Evolutionary conservation across 1,284 basidiomycete genomes (phyloP).

Genomic region (Somion occarium): DNA sequence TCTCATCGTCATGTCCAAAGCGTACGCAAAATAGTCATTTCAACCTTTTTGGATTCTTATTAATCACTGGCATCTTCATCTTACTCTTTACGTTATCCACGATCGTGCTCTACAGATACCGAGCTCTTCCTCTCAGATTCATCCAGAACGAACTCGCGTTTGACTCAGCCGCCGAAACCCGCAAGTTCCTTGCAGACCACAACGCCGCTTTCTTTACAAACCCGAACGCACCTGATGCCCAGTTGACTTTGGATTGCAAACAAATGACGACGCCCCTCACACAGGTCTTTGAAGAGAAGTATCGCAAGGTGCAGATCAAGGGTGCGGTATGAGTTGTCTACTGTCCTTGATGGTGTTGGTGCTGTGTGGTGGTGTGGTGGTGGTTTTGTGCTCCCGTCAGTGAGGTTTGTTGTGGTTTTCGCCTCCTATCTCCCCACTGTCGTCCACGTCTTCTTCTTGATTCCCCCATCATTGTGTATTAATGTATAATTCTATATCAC

Average conservation of each 20-base stretch:
- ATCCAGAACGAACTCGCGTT: slow-evolving; percentile 84
- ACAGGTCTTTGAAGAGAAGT: slow-evolving; percentile 67
- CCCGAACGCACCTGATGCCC: slow-evolving; percentile 49
- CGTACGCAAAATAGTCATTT: too few species aligned
- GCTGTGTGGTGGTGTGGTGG: too few species aligned
- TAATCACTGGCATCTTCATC: slow-evolving; percentile 1
- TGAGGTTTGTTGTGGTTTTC: too few species aligned
- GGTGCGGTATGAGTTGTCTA: slow-evolving; percentile 43
- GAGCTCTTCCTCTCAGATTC: slow-evolving; percentile 72
- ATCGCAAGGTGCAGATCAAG: slow-evolving; percentile 71
- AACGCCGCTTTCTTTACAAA: slow-evolving; percentile 69
- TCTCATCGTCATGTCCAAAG: slow-evolving; percentile 86
- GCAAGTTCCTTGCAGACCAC: slow-evolving; percentile 72
- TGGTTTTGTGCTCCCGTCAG: too few species aligned
- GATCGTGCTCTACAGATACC: slow-evolving; percentile 81
- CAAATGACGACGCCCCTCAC: slow-evolving; percentile 45
- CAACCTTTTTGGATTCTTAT: slow-evolving; percentile 8
- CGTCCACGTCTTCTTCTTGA: too few species aligned
- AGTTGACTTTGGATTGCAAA: slow-evolving; percentile 70
- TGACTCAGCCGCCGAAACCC: slow-evolving; percentile 59
- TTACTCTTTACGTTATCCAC: too few species aligned
- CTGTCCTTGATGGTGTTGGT: too few species aligned
- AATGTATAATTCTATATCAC: too few species aligned
- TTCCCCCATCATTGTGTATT: too few species aligned
- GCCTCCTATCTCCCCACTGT: too few species aligned